phyloP scores from a whole-genome alignment of 108 stramenopile genomes.

The Skeletonema costatum region DNA sequence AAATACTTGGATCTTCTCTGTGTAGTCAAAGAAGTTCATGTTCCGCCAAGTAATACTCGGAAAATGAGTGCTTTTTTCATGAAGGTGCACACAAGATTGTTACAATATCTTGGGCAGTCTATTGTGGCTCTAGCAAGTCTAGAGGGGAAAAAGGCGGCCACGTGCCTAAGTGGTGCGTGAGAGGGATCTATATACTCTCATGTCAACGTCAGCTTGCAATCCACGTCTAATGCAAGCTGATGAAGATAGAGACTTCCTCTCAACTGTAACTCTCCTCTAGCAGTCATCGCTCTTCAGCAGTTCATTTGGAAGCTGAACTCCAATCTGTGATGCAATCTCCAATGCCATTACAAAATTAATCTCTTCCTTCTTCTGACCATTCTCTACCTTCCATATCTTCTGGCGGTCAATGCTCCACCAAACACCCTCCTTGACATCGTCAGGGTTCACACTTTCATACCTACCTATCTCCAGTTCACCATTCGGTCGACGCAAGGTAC shows the following conservation, averaged over 20 bases:
- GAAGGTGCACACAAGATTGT: background rate
- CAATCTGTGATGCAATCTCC: slow-evolving; percentile 36
- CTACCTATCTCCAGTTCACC: slow-evolving; percentile 46
- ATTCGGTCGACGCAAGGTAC: slow-evolving; percentile 44
- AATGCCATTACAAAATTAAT: slow-evolving; percentile 19
- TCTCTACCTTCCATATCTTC: slow-evolving; percentile 32
- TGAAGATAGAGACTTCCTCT: background rate
- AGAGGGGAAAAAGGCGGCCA: background rate
- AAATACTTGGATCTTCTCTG: background rate
- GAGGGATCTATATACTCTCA: background rate
- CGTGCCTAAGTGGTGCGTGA: background rate
- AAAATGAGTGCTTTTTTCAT: background rate
- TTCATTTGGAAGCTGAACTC: slow-evolving; percentile 32
- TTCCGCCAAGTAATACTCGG: background rate
- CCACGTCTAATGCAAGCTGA: background rate
- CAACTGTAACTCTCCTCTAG: background rate
- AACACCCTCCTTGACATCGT: slow-evolving; percentile 50
- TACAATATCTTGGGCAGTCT: background rate
- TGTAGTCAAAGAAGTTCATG: background rate
- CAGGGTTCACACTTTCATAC: slow-evolving; percentile 50
- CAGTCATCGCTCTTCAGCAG: background rate
- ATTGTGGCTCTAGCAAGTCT: background rate
- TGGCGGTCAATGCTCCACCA: slow-evolving; percentile 50
- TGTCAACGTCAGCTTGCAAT: background rate
- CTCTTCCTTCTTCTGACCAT: slow-evolving; percentile 41